phyloP scores from a whole-genome alignment of 371 early-diverging fungal genomes.

The Phascolomyces articulosus region DNA sequence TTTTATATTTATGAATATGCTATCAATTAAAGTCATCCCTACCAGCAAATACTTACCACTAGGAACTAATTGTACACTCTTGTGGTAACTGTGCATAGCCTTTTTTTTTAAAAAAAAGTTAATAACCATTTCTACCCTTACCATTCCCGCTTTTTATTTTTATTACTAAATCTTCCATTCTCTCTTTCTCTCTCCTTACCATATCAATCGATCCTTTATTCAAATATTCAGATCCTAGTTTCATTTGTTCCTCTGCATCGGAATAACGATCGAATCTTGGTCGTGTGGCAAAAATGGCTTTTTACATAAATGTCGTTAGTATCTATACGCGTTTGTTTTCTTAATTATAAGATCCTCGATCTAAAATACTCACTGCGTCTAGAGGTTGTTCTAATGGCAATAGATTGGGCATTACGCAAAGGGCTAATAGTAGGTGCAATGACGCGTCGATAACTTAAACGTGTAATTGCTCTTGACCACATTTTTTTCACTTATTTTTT shows the following conservation, averaged over 20 bases:
- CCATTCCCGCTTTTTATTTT: not conserved
- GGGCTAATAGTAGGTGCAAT: slow-evolving; percentile 4
- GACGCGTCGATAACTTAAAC: not conserved
- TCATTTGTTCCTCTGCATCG: slow-evolving; percentile 50
- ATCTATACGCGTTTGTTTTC: not conserved
- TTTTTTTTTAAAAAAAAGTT: slow-evolving; percentile 10
- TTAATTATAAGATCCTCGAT: not conserved
- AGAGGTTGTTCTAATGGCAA: not conserved
- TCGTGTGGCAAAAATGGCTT: slow-evolving; percentile 27
- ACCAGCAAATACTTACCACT: slow-evolving; percentile 23
- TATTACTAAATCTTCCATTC: too few relatives aligned
- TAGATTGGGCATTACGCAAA: not conserved
- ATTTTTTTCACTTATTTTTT: not conserved
- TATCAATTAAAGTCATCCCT: not conserved
- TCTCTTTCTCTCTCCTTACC: slow-evolving; percentile 26
- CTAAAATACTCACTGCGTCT: not conserved
- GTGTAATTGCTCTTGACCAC: slow-evolving; percentile 5
- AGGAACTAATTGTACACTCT: slow-evolving; percentile 46
- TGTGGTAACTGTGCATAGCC: slow-evolving; percentile 55
- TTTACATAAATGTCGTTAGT: not conserved
- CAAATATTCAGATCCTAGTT: slow-evolving; percentile 41
- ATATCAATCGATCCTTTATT: slow-evolving; percentile 49
- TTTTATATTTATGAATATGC: too few relatives aligned
- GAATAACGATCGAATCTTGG: slow-evolving; percentile 33
- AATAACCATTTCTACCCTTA: not conserved